Conservation (phyloP, 192 early-diverging fungal genomes). For the Mortierella alpina region DNA sequence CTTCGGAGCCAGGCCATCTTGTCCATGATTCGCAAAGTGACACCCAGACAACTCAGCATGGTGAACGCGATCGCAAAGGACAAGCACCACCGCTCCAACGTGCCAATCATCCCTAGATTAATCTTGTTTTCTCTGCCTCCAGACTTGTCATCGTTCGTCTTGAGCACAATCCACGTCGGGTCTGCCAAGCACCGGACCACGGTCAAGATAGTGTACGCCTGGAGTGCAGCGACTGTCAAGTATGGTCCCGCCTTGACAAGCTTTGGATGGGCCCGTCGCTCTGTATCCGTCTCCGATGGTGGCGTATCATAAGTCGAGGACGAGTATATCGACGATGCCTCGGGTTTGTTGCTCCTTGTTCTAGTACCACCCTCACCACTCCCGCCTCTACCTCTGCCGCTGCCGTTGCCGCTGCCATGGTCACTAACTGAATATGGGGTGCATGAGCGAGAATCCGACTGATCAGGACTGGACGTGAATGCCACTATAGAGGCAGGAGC, state of each 20-base stretch:
- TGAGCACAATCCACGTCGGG: constrained; percentile 32
- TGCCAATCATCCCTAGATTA: constrained; percentile 12
- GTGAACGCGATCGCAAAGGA: constrained; percentile 18
- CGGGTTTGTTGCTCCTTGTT: no score
- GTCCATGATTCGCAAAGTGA: constrained; percentile 43
- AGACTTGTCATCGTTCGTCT: constrained; percentile 17
- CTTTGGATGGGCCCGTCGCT: constrained; percentile 7
- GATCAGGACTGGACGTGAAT: no score
- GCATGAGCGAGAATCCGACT: no score
- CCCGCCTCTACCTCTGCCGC: no score
- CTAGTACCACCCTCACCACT: no score
- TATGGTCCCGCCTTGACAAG: constrained; percentile 25
- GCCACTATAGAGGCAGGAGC: no score
- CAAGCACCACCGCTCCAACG: constrained; percentile 8
- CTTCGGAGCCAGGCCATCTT: constrained; percentile 16
- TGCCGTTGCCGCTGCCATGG: no score
- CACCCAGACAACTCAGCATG: constrained; percentile 32
- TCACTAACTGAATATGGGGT: no score
- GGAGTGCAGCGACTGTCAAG: constrained; percentile 14
- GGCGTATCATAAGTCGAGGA: no score
- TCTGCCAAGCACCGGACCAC: constrained; percentile 36
- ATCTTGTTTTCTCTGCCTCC: constrained; percentile 2
- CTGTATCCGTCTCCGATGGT: no score
- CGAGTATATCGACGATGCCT: no score
- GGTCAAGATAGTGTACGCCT: constrained; percentile 41